Conservation (phyloP, 1,139 yeast species). For the Maudiozyma humilis region DNA sequence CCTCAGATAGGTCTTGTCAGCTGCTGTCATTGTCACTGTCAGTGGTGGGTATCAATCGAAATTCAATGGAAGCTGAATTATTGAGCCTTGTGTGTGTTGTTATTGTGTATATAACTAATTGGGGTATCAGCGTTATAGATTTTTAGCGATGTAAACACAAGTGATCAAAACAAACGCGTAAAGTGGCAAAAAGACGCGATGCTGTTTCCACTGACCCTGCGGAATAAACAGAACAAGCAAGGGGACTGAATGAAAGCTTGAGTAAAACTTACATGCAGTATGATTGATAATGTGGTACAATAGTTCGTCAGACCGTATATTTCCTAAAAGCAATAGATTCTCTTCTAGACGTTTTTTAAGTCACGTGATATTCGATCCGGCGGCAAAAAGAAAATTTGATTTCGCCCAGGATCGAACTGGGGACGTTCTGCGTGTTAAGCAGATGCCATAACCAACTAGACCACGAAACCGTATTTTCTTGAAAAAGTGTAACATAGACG, state of each 20-base stretch:
- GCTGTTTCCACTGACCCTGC: not conserved
- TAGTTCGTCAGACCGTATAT: no score
- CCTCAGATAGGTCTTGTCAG: constrained; percentile 23
- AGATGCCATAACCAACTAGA: constrained; percentile 99
- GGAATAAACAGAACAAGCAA: no score
- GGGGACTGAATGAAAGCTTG: no score
- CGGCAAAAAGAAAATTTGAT: constrained; percentile 40
- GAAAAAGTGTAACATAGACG: not conserved
- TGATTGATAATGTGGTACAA: no score
- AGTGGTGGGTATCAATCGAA: no score
- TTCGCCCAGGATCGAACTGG: constrained; percentile 99
- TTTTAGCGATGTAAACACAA: no score
- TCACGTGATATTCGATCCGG: not conserved
- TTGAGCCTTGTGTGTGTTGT: no score
- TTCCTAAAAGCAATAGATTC: no score
- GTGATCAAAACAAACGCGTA: constrained; percentile 3
- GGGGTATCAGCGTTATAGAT: no score
- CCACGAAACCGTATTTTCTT: constrained; percentile 53
- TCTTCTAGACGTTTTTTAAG: not conserved
- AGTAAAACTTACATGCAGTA: no score
- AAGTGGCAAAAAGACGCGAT: not conserved
- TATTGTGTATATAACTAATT: no score
- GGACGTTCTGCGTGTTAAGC: constrained; percentile 99
- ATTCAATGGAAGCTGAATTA: no score
- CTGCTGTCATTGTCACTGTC: not conserved